Conservation (phyloP, 192 early-diverging fungal species). For the Ambispora gerdemannii region DNA sequence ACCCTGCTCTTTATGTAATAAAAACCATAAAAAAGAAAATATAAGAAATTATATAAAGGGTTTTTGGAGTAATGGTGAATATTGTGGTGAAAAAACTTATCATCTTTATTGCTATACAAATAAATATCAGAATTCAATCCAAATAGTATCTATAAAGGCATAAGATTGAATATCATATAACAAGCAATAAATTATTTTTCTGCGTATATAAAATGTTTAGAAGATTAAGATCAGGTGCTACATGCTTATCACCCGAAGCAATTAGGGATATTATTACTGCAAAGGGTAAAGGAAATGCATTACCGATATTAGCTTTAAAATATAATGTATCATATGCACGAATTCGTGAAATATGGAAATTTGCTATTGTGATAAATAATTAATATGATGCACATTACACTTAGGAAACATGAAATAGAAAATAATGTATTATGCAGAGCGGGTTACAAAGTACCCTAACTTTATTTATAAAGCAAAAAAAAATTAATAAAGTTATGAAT, state of each 20-base stretch:
- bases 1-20: conserved; percentile 25
- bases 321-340: conserved; percentile 22
- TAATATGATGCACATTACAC: conserved; percentile 7
- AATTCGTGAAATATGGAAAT: conserved; percentile 19
- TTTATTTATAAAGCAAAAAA: conserved; percentile 3
- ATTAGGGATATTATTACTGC: conserved; percentile 18
- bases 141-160: conserved; percentile 28
- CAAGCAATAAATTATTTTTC: conserved; percentile 2
- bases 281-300: conserved; percentile 15
- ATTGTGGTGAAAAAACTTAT: conserved; percentile 21
- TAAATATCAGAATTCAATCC: conserved; percentile 34
- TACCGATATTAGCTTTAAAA: conserved; percentile 20
- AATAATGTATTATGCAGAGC: conserved; percentile 1
- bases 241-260: conserved; percentile 18
- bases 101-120: conserved; percentile 25
- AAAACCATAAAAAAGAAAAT: conserved; percentile 27
- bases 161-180: conserved; percentile 3
- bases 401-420: conserved; percentile 2
- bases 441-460: conserved; percentile 2
- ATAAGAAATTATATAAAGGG: conserved; percentile 26
- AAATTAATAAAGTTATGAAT: conserved; percentile 3
- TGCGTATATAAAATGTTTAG: conserved; percentile 7
- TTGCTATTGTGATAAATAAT: conserved; percentile 6
- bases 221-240: conserved; percentile 24
- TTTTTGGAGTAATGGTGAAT: conserved; percentile 26